phyloP scores from a whole-genome alignment of 805 yeast species.

The Metschnikowia chrysomelidarum region DNA sequence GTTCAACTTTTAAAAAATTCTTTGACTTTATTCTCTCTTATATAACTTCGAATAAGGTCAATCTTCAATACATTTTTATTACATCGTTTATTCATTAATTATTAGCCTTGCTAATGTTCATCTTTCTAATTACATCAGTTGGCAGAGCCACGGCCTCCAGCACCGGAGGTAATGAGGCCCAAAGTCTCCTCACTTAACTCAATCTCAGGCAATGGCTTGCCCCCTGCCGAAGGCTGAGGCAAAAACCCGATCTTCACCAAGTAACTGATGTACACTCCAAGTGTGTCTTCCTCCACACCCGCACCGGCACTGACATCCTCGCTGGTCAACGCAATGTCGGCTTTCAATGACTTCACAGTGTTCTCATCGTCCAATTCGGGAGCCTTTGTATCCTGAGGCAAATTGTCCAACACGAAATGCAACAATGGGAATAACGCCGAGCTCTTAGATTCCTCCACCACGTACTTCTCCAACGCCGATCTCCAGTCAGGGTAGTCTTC shows the following conservation, averaged over 20 bases:
- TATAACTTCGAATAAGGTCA: too few relatives aligned
- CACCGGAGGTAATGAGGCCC: conserved; percentile 20
- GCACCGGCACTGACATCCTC: conserved; percentile 65
- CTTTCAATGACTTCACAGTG: conserved; percentile 64
- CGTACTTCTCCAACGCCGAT: conserved; percentile 67
- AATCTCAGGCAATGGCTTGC: conserved; percentile 54
- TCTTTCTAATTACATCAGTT: conserved; percentile 3
- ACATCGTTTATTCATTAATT: too few relatives aligned
- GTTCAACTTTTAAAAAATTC: too few relatives aligned
- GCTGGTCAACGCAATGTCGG: conserved; percentile 63
- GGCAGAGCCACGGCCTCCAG: conserved; percentile 23
- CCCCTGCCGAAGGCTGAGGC: conserved; percentile 53
- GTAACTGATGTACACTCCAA: conserved; percentile 79
- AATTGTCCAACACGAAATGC: conserved; percentile 90
- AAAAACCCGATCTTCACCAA: conserved; percentile 78
- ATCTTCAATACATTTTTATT: too few relatives aligned
- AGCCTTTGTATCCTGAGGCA: conserved; percentile 89
- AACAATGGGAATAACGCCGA: conserved; percentile 89
- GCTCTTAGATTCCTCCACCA: conserved; percentile 69
- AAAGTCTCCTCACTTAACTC: conserved; percentile 56
- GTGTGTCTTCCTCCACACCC: conserved; percentile 66
- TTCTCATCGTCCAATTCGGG: conserved; percentile 92
- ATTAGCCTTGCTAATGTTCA: too few relatives aligned
- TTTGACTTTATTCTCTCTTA: too few relatives aligned
- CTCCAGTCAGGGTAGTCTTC: conserved; percentile 81